Evolutionary conservation across 2,329 filamentous ascomycete species (phyloP), one percentile per base, ranked within the genome.

Genomic region (Trichoderma lentiforme): DNA sequence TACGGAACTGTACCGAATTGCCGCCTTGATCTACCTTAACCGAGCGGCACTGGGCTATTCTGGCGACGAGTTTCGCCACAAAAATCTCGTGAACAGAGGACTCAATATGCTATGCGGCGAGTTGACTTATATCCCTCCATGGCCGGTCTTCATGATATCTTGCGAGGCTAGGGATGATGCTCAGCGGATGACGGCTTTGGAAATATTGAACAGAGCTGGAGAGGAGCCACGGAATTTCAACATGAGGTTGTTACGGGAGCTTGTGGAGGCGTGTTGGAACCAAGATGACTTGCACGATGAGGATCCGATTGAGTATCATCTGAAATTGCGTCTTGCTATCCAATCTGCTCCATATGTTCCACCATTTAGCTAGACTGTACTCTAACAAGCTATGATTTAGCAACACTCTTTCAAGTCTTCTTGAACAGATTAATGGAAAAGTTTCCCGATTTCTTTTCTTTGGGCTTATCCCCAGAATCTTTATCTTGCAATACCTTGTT

Each of bases 241-340:
- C 12, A 67, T 67, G 47, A 56, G 43, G 30, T 14, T 67, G 21
- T 18, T 67, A 28, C 47, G 43, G 24, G 47, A 39, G 64, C 64
- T 67, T 28, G 64, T 67, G 32, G 64, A 67, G 47, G 64, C 47
- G 4, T 67, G 64, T 14, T 67, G 64, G 64, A 67, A 67, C n/a
- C 64, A 67, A 8, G 64, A 67, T 14, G 64, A 67, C 18, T 39
- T 67, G 47, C 64, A 67, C 18, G 64, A 36, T 8, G 64, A 67
- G 2, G 39, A 67, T 32, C 21, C 28, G 7, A 28, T 67, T 15
- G 64, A 67, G 28, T 67, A 67, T 57, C 64, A 67, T 11, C 36
- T 9, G 21, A 67, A 57, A 18, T 39, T 67, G 47, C 64, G 64
- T 53, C 24, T 51, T 57, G 64, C 51, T 39, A 67, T 67, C 21